phyloP scores from a whole-genome alignment of 768 basidiomycete genomes.

The Xerocomellus chrysenteron region DNA sequence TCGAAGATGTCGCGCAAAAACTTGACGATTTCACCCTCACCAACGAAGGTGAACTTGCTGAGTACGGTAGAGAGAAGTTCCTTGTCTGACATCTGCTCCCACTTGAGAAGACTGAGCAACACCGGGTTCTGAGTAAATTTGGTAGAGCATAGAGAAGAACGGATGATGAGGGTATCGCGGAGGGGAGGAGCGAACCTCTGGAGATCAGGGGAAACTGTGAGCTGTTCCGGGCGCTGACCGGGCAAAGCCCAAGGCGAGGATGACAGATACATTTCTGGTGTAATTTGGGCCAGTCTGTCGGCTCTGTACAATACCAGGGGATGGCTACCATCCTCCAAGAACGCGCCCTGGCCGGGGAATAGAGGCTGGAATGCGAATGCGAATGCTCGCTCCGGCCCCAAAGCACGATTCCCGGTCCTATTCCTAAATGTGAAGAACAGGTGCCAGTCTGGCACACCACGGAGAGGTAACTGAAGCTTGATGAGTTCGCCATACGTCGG shows the following conservation, averaged over 20 bases:
- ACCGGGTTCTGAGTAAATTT: slow-evolving; percentile 89
- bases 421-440: slow-evolving; percentile 93
- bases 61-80: slow-evolving; percentile 71
- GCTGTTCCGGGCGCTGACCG: slow-evolving; percentile 60
- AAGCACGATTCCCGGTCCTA: slow-evolving; percentile 52
- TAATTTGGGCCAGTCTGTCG: slow-evolving; percentile 62
- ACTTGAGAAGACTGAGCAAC: slow-evolving; percentile 74
- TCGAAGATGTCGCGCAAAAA: slow-evolving; percentile 91
- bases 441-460: slow-evolving; percentile 77
- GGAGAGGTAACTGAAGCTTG: slow-evolving; percentile 75
- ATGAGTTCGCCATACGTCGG: slow-evolving; percentile 94
- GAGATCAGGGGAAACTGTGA: slow-evolving; percentile 58
- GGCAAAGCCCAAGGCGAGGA: slow-evolving; percentile 59
- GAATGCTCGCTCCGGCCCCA: slow-evolving; percentile 69
- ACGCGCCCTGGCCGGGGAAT: slow-evolving; percentile 70
- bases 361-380: slow-evolving; percentile 93
- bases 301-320: slow-evolving; percentile 80
- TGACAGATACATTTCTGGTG: slow-evolving; percentile 69
- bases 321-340: slow-evolving; percentile 89
- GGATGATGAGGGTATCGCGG: slow-evolving; percentile 75
- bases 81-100: slow-evolving; percentile 69
- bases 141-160: slow-evolving; percentile 90
- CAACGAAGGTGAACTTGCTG: slow-evolving; percentile 85
- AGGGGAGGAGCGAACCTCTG: slow-evolving; percentile 64
- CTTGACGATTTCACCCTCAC: slow-evolving; percentile 93